Evolutionary conservation across 1,284 basidiomycete species (phyloP).

Genomic region (Amylostereum chailletii): DNA sequence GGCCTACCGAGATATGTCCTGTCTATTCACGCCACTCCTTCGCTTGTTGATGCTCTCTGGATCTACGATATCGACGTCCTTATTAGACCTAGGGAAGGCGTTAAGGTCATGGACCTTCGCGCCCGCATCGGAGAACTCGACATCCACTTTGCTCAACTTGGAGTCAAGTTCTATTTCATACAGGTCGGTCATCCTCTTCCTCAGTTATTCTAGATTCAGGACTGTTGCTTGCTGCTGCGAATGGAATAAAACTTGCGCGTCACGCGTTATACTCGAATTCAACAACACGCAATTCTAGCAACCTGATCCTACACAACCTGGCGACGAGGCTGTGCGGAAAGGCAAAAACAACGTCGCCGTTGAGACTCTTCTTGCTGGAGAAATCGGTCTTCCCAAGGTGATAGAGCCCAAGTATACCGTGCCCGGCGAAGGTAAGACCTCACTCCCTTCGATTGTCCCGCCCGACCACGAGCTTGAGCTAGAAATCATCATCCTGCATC

Average conservation of each 20-base stretch:
- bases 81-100: conserved; percentile 15
- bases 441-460: not conserved
- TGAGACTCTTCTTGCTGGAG: conserved; percentile 21
- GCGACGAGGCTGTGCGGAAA: conserved; percentile 12
- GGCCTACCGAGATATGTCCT: conserved; percentile 23
- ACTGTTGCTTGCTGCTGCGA: not conserved
- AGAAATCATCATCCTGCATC: conserved; percentile 23
- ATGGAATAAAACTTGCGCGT: too few relatives aligned
- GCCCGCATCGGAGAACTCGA: conserved; percentile 15
- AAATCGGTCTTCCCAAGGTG: conserved; percentile 19
- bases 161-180: conserved; percentile 23
- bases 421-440: conserved; percentile 3
- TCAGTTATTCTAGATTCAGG: not conserved
- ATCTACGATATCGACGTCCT: conserved; percentile 29
- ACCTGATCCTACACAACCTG: not conserved
- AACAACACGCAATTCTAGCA: not conserved
- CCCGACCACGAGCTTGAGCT: not conserved
- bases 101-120: conserved; percentile 14
- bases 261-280: not conserved
- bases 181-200: conserved; percentile 12
- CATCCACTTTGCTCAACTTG: conserved; percentile 17
- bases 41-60: not conserved
- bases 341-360: conserved; percentile 22
- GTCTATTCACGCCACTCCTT: not conserved
- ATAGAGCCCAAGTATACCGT: conserved; percentile 15